A percentile compares a stretch with the other conserved stretches of the same genome.
phyloP scores from a whole-genome alignment of 1,284 basidiomycete species.

The Puccinia hordei region DNA sequence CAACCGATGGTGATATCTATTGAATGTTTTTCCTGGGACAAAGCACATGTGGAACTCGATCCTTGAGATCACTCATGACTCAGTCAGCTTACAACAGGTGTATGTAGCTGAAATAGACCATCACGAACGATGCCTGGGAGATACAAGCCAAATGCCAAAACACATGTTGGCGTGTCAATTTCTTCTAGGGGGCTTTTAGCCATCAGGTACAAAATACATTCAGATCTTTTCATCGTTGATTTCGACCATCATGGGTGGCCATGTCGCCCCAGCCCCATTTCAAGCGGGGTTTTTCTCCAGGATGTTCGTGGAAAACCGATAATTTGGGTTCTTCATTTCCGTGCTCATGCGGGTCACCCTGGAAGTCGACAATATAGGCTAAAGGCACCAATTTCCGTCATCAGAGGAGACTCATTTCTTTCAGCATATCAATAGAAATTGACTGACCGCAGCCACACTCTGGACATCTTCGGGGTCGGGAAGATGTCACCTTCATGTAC shows the following conservation, averaged over 20 bases:
- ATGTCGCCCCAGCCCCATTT: constrained; percentile 50
- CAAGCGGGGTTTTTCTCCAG: constrained; percentile 47
- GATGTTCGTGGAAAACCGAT: constrained; percentile 38
- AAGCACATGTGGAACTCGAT: no score
- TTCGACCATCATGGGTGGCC: constrained; percentile 42
- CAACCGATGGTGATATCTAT: no score
- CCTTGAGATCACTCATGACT: no score
- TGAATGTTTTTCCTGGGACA: no score
- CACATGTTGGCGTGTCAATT: background rate
- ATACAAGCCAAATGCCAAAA: background rate
- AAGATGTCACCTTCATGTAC: constrained; percentile 73
- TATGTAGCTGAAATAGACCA: background rate
- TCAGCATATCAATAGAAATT: background rate
- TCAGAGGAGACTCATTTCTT: background rate
- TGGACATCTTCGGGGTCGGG: constrained; percentile 71
- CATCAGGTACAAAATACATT: constrained; percentile 34
- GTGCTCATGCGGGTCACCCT: constrained; percentile 54
- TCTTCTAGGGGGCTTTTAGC: background rate
- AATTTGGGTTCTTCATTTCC: constrained; percentile 25
- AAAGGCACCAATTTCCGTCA: background rate
- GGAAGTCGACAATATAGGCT: constrained; percentile 58
- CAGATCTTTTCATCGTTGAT: constrained; percentile 35
- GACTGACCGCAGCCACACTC: constrained; percentile 83
- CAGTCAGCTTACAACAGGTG: background rate
- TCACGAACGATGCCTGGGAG: no score